Conservation (phyloP, 176 grass and related monocot genomes). For the Zea luxurians region DNA sequence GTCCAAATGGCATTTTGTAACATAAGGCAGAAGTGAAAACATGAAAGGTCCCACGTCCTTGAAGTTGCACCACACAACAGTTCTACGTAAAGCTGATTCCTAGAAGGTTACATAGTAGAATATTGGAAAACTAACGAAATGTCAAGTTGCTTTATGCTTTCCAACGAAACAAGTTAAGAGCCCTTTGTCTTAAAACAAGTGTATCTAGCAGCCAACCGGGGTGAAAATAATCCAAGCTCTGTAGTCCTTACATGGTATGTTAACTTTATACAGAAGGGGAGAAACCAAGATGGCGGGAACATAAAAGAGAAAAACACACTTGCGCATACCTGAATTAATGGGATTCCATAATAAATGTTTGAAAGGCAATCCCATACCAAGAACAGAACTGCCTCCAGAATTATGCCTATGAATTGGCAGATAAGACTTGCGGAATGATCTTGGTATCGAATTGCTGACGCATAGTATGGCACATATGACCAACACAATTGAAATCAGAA, state of each 20-base stretch:
- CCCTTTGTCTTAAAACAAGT: background rate
- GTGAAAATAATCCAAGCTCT: constrained; percentile 10
- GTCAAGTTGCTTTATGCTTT: constrained; percentile 9
- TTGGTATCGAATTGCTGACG: constrained; percentile 64
- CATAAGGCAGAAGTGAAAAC: background rate
- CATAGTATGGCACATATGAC: constrained; percentile 70
- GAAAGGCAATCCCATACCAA: constrained; percentile 61
- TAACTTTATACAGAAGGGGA: background rate
- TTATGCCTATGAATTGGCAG: constrained; percentile 76
- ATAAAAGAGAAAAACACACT: background rate
- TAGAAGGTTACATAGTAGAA: constrained; percentile 5
- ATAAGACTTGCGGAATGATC: constrained; percentile 76
- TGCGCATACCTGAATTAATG: constrained; percentile 70
- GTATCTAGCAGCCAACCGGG: constrained; percentile 1
- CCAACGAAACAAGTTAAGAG: constrained; percentile 11
- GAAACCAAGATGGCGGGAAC: background rate
- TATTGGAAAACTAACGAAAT: constrained; percentile 7
- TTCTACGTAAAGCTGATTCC: constrained; percentile 9
- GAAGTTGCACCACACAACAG: constrained; percentile 12
- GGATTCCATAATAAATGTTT: constrained; percentile 78
- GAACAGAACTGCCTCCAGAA: constrained; percentile 53
- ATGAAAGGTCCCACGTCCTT: background rate
- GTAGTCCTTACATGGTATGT: background rate
- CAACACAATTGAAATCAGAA: constrained; percentile 69
- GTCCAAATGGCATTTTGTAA: background rate